Percentiles rank a stretch among this genome's conserved stretches.
Conservation (phyloP, 2,329 filamentous ascomycete genomes). For the Dothidotthia symphoricarpi region DNA sequence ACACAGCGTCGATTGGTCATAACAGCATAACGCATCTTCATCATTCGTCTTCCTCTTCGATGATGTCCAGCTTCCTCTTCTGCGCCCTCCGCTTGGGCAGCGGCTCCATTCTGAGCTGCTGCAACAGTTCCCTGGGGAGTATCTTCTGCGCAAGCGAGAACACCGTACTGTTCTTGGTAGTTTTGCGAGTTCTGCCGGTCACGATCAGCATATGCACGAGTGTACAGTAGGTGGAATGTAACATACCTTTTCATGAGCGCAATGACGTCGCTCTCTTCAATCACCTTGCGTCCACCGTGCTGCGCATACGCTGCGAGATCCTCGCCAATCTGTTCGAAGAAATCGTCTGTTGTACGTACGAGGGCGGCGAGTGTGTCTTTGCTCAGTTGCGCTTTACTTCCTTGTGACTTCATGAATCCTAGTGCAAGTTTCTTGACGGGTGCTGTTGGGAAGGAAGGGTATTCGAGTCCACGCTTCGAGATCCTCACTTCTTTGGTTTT, state of each 20-base stretch:
- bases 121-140: conserved; percentile 77
- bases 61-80: conserved; percentile 44
- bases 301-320: conserved; percentile 76
- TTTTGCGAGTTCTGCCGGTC: conserved; percentile 55
- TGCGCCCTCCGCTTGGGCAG: conserved; percentile 48
- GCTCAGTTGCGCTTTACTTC: conserved; percentile 66
- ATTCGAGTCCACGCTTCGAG: conserved; percentile 71
- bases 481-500: conserved; percentile 54
- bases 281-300: conserved; percentile 79
- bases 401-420: conserved; percentile 66
- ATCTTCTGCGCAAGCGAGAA: conserved; percentile 84
- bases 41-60: conserved; percentile 48
- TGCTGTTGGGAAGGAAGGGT: conserved; percentile 69
- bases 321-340: conserved; percentile 82
- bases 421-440: conserved; percentile 72
- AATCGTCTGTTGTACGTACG: conserved; percentile 82
- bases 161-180: conserved; percentile 67
- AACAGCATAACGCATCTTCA: conserved; percentile 24
- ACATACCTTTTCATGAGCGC: conserved; percentile 79
- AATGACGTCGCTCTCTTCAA: conserved; percentile 80
- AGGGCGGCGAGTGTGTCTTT: conserved; percentile 73
- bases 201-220: conserved; percentile 12
- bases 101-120: conserved; percentile 70
- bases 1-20: conserved; percentile 72
- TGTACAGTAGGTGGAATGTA: conserved; percentile 20